Evolutionary conservation across 495 filamentous ascomycete species (phyloP).

Genomic region (Xylona heveae): DNA sequence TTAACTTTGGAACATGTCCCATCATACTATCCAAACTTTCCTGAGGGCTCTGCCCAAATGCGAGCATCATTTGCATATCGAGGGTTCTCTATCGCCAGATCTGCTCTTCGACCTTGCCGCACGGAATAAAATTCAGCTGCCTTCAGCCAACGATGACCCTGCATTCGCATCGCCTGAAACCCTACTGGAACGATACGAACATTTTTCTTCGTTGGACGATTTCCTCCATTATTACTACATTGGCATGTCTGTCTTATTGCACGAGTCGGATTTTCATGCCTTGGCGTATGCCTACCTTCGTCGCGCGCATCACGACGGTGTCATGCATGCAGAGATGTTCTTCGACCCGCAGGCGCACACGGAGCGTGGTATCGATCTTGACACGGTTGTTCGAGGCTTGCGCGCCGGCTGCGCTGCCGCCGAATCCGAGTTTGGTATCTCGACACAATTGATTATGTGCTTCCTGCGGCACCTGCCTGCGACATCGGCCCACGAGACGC

Average conservation of each 20-base stretch:
- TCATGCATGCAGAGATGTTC: conserved; percentile 58
- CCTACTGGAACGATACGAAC: conserved; percentile 35
- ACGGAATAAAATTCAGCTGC: conserved; percentile 39
- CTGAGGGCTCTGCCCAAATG: conserved; percentile 50
- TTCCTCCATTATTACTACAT: conserved; percentile 64
- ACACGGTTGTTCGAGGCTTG: conserved; percentile 38
- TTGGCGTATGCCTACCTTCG: conserved; percentile 54
- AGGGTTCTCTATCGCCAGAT: conserved; percentile 44
- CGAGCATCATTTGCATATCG: conserved; percentile 64
- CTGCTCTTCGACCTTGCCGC: conserved; percentile 47
- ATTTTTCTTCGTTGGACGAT: conserved; percentile 51
- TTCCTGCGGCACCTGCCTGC: conserved; percentile 48
- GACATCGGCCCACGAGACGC: conserved; percentile 24
- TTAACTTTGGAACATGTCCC: conserved; percentile 34
- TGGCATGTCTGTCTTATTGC: conserved; percentile 43
- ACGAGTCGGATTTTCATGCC: conserved; percentile 43
- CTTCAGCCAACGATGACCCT: conserved; percentile 23
- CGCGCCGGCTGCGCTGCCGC: conserved; percentile 34
- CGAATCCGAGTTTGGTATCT: conserved; percentile 37
- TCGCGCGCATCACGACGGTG: conserved; percentile 38
- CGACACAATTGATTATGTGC: conserved; percentile 41
- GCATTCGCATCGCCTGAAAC: conserved; percentile 36
- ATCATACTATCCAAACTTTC: conserved; percentile 32
- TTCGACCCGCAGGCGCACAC: conserved; percentile 64
- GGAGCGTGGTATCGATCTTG: conserved; percentile 34